Evolutionary conservation across 2,329 filamentous ascomycete genomes (phyloP), one percentile per base, ranked within the genome.

Genomic region (Kalaharituber pfeilii): DNA sequence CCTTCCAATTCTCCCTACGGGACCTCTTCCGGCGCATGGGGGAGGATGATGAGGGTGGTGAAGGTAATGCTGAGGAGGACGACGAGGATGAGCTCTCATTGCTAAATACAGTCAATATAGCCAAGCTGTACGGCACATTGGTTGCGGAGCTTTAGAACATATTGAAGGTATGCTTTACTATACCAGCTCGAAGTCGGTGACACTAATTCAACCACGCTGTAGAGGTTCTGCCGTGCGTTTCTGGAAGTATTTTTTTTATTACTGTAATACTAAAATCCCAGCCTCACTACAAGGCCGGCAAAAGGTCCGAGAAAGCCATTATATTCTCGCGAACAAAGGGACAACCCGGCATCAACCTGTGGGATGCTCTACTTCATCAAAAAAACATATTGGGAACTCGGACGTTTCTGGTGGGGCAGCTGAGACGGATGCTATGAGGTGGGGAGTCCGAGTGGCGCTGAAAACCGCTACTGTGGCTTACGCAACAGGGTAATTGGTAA

Each of bases 1-100:
- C 85, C 1, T 93, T 96, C 65, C 85, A 91, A 65, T 87, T 89
- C 63, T 79, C 82, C 6, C 72, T 96, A 1, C 94, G 88, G 81
- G 86, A 84, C 62, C 73, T 89, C 8, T 93, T 95, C 68, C 81
- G 83, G 63, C 76, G 79, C 30, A 78, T 95, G 68, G 89, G 87
- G n/a, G 88, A 94, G 67, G 77, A 76, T 2, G 76, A 84, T 30
- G 82, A 84, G 45, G 80, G 78, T 5, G 76, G 75, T 15, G 72
- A 73, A 11, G 76, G 75, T 3, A 71, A 73, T 1, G 73, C 74
- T 18, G 78, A 79, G 1, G 67, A 69, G 1, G 69, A 69, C 13
- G 61, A 64, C 9, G 60, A 63, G 15, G 69, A 71, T 20, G 67
- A 68, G 8, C 64, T 80, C 53, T 70, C 71, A 22, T 73, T 76